Percentiles rank a stretch among this genome's conserved stretches.
Conservation (phyloP, 371 early-diverging fungal genomes). For the Rhizopus microsporus region DNA sequence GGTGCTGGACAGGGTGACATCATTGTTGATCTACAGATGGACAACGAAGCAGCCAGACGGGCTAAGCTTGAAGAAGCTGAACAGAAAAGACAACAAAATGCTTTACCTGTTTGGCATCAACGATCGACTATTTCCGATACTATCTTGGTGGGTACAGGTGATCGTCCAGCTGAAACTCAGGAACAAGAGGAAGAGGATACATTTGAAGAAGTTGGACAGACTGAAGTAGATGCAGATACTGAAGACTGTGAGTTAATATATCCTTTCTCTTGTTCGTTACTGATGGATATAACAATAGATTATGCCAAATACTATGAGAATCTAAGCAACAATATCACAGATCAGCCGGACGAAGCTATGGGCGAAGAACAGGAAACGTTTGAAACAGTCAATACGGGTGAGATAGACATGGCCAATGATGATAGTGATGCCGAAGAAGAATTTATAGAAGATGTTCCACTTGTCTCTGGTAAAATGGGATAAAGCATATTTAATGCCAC, state of each 20-base stretch:
- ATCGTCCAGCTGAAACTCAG: slow-evolving; percentile 37
- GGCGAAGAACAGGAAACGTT: slow-evolving; percentile 17
- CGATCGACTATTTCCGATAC: slow-evolving; percentile 68
- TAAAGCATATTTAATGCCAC: not conserved
- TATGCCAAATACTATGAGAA: slow-evolving; percentile 49
- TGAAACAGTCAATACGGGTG: slow-evolving; percentile 34
- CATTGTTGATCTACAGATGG: slow-evolving; percentile 77
- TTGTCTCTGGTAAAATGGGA: slow-evolving; percentile 42
- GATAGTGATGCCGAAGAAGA: slow-evolving; percentile 21
- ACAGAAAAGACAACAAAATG: slow-evolving; percentile 77
- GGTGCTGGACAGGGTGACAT: slow-evolving; percentile 75
- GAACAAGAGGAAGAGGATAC: slow-evolving; percentile 45
- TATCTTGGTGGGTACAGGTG: slow-evolving; percentile 33
- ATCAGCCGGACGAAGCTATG: not conserved
- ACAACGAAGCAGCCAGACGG: slow-evolving; percentile 69
- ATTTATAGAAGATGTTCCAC: slow-evolving; percentile 39
- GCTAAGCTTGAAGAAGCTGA: slow-evolving; percentile 71
- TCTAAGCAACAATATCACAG: slow-evolving; percentile 25
- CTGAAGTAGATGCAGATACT: slow-evolving; percentile 48
- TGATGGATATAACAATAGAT: slow-evolving; percentile 19
- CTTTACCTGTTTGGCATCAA: slow-evolving; percentile 81
- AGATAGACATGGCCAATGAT: slow-evolving; percentile 10
- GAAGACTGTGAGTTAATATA: slow-evolving; percentile 46
- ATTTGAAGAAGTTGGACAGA: slow-evolving; percentile 37
- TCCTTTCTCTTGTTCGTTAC: not conserved